Base-by-base conservation (phyloP, 768 basidiomycete species). In the Cyclocybe cylindracea region DNA sequence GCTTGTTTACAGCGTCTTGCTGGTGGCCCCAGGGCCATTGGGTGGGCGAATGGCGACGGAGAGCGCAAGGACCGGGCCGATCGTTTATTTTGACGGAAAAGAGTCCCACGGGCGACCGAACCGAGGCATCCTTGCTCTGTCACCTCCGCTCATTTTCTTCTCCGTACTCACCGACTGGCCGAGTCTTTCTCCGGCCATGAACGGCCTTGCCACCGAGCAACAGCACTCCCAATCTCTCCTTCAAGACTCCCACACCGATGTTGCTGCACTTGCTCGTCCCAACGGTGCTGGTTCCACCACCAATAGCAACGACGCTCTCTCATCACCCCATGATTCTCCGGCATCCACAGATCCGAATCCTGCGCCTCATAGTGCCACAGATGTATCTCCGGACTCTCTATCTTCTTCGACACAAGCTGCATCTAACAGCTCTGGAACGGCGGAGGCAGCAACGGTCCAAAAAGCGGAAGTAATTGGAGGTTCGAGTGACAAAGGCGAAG, bases 171-270 rank as follows among this genome's bases (percentile, higher is more conserved):
- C 50, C 56, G 40, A 47, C 51, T 41, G 56, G 52, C 53, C 48
- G 31, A 48, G 53, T 54, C 54, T 52, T 49, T 62, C 62, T 64
- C 68, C 70, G 71, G 70, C 66, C 69, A 80, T 80, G 78, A 70
- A 74, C 72, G 67, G 67, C 67, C 64, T 68, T 63, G 70, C 64
- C 64, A 70, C 64, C 66, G 55, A 64, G 45, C 57, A 63, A 54
- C 52, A 56, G 46, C 54, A 58, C 58, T 36, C 62, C 13, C 65
- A 60, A 57, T 64, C 71, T 53, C 65, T 70, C 62, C 61, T 67
- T 66, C 53, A 61, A 18, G 58, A 66, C 13, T 44, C 63, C 51
- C 57, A 61, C 18, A 63, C 66, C 54, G 56, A 63, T 49, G 48
- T 63, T 53, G 57, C 62, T 51, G 53, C 58, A 54, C 31, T 62